phyloP scores from a whole-genome alignment of 129 eudicot genomes.

The Flaveria sonorensis region DNA sequence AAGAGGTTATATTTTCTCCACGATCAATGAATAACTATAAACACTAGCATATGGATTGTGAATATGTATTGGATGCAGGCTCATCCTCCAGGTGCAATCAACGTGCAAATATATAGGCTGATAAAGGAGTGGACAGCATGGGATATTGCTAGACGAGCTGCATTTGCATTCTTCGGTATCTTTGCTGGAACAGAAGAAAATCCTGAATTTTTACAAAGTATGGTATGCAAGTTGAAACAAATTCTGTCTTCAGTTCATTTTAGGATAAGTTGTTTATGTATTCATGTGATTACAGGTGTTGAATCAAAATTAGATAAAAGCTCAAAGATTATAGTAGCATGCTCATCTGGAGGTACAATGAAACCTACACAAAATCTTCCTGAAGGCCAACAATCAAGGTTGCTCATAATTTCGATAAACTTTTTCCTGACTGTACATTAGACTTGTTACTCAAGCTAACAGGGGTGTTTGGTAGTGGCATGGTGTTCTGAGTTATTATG shows the following conservation, averaged over 20 bases:
- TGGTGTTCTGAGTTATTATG: slow-evolving; percentile 5
- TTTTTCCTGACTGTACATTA: slow-evolving; percentile 13
- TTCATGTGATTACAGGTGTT: slow-evolving; percentile 48
- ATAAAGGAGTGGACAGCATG: slow-evolving; percentile 99
- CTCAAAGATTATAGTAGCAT: slow-evolving; percentile 92
- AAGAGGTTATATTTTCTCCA: slow-evolving; percentile 62
- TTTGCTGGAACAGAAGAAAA: slow-evolving; percentile 98
- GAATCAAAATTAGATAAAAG: slow-evolving; percentile 66
- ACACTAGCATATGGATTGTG: not conserved
- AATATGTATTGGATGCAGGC: slow-evolving; percentile 45
- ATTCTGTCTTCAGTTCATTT: not conserved
- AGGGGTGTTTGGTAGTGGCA: not conserved
- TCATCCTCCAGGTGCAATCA: slow-evolving; percentile 90
- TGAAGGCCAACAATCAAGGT: slow-evolving; percentile 99
- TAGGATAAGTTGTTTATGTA: slow-evolving; percentile 13
- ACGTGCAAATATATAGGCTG: slow-evolving; percentile 92
- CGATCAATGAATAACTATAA: slow-evolving; percentile 3
- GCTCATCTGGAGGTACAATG: slow-evolving; percentile 93
- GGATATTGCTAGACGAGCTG: slow-evolving; percentile 96
- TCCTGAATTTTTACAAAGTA: slow-evolving; percentile 87
- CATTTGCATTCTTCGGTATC: slow-evolving; percentile 97
- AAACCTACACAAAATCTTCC: slow-evolving; percentile 97
- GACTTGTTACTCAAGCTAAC: not conserved
- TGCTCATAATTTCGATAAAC: not conserved
- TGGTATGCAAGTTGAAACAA: slow-evolving; percentile 7